These are phyloP conservation scores for Berkeleyomyces rouxiae DNA, from an alignment of 2,329 filamentous ascomycete genomes.

Conservation along the genomic window DNA sequence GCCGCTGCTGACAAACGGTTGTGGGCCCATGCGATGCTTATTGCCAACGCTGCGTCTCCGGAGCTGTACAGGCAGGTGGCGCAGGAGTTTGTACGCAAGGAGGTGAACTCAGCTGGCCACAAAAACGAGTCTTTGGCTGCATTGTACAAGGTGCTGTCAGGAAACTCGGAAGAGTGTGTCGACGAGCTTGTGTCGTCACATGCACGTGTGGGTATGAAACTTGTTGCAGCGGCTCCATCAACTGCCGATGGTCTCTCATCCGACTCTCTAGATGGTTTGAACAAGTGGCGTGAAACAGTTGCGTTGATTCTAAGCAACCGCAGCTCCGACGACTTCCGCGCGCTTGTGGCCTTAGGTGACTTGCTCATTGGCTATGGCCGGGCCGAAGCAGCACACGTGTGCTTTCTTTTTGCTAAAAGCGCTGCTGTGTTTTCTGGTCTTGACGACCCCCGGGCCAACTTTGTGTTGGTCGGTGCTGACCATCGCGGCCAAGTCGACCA, in stretches of 20 bases:
- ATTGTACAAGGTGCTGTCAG: constrained; percentile 83
- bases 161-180: constrained; percentile 84
- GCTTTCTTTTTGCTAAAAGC: constrained; percentile 70
- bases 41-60: constrained; percentile 61
- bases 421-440: constrained; percentile 60
- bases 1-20: constrained; percentile 79
- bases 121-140: constrained; percentile 80
- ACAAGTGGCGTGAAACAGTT: constrained; percentile 88
- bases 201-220: constrained; percentile 77
- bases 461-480: constrained; percentile 75
- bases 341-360: constrained; percentile 63
- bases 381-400: constrained; percentile 82
- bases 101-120: constrained; percentile 67
- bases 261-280: constrained; percentile 67
- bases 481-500: constrained; percentile 55
- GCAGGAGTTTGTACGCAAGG: constrained; percentile 88
- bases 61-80: constrained; percentile 84
- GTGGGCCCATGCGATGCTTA: constrained; percentile 91
- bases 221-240: constrained; percentile 60
- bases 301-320: constrained; percentile 77
- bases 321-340: constrained; percentile 55
- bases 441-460: constrained; percentile 62
- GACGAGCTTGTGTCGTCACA: constrained; percentile 91
- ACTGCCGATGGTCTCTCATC: constrained; percentile 31
- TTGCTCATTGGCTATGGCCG: constrained; percentile 74